Base-by-base conservation (phyloP, 441 rosid genomes). In the Erodium texanum region DNA sequence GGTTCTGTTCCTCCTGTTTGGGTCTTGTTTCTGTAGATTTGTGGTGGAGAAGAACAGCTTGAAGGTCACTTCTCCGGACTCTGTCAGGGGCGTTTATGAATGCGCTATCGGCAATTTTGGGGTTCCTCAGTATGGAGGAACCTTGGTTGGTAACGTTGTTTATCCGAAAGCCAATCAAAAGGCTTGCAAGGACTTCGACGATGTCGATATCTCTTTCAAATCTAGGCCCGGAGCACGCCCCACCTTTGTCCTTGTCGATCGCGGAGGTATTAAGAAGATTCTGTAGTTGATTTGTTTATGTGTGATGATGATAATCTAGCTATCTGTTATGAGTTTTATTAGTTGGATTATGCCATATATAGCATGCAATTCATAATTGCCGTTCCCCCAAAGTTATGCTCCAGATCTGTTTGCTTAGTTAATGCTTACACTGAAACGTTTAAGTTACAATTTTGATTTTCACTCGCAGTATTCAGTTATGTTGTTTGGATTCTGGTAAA, bases 71-170 rank as follows among this genome's bases (percentile, higher is more conserved):
- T 82, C 90, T 0, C 98, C 98, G 0, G 84, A 85, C 22, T 81
- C 96, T 19, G 76, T 93, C 58, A 85, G 79, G 69, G 97, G 95
- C 20, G 77, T 76, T 54, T 83, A 90, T 64, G 89, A 90, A 72
- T 86, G 94, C 52, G 93, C 98, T 24, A 87, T 89, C 24, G 97
- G 97, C 48, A 93, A 93, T 78, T 93, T 93, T 36, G 97, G 98
- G 24, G 83, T 93, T 71, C 98, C 98, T 76, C 88, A 83, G 48
- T 93, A 93, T 64, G 97, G 96, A 0, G 97, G 98, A 24, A 84
- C 93, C 59, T 78, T 93, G 83, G 67, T 82, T 32, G 98, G 96
- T 12, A 79, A 82, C 12, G 90, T 93, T 8, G 81, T 83, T 70
- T 93, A 88, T 77, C 94, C 96, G 1, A 83, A 86, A 71, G 75